These are phyloP conservation scores for Lithospermum erythrorhizon DNA, from an alignment of 257 asterid species.

Conservation along the genomic window DNA sequence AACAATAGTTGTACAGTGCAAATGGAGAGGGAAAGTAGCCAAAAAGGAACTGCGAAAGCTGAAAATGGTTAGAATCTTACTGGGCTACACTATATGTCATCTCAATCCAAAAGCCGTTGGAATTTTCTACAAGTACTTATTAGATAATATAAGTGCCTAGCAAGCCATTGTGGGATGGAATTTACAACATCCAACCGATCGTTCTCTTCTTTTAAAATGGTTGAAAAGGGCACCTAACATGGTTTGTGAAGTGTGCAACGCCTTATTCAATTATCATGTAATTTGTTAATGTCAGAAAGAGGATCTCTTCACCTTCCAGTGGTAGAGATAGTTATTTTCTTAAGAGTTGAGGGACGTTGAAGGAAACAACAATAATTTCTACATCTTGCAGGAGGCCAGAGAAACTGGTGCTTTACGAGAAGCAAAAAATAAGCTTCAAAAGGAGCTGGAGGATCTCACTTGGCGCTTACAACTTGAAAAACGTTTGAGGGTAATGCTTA, in stretches of 20 bases:
- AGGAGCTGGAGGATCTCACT: conserved; percentile 88
- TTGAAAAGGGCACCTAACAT: background rate
- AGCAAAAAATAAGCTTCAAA: conserved; percentile 98
- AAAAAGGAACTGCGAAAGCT: conserved; percentile 76
- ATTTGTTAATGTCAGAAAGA: background rate
- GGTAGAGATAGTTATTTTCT: background rate
- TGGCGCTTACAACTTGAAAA: conserved; percentile 97
- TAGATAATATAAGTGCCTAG: background rate
- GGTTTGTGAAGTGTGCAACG: background rate
- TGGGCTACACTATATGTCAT: conserved; percentile 4
- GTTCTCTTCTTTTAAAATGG: background rate
- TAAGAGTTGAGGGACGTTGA: background rate
- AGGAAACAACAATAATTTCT: background rate
- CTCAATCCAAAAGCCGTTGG: background rate
- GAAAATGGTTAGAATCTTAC: conserved; percentile 53
- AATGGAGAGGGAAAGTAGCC: conserved; percentile 80
- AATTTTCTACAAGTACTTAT: background rate
- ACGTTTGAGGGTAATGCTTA: conserved; percentile 64
- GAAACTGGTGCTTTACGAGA: conserved; percentile 98
- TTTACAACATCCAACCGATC: too few relatives aligned
- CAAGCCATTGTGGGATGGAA: too few relatives aligned
- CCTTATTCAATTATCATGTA: too few relatives aligned
- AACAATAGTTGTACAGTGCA: conserved; percentile 64
- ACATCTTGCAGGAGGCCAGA: conserved; percentile 73
- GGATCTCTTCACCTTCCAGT: background rate